A percentile compares a stretch with the other conserved stretches of the same genome.
Conservation (phyloP, 257 asterid species). For the Solanum megistacrolobum region DNA sequence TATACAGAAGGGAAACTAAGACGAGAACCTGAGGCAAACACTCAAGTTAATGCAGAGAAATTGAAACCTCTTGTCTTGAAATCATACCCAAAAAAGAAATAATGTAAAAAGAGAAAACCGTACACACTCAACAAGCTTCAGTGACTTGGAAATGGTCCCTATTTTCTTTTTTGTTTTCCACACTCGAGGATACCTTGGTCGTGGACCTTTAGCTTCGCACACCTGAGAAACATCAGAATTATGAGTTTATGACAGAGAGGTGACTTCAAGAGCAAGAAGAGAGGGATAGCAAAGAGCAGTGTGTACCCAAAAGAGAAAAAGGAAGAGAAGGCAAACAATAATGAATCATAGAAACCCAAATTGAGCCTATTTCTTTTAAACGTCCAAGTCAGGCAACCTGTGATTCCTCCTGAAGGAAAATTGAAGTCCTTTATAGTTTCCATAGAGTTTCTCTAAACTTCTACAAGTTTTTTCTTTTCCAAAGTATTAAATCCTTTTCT, state of each 20-base stretch:
- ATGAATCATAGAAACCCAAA: background rate
- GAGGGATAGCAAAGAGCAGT: background rate
- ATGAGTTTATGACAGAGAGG: background rate
- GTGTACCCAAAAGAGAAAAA: background rate
- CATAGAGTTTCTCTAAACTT: background rate
- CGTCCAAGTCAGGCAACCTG: background rate
- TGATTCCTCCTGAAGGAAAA: background rate
- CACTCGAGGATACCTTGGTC: constrained; percentile 88
- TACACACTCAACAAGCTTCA: constrained; percentile 81
- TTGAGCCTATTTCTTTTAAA: background rate
- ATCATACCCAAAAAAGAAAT: background rate
- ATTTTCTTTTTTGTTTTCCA: constrained; percentile 72
- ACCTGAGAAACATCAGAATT: constrained; percentile 31
- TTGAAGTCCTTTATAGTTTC: background rate
- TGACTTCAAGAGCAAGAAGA: background rate
- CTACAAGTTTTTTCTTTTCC: background rate
- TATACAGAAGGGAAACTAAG: background rate
- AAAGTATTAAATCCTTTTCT: background rate
- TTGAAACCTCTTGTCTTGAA: background rate
- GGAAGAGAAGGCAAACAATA: background rate
- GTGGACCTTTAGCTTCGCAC: constrained; percentile 86
- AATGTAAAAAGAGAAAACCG: constrained; percentile 10
- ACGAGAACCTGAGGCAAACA: background rate
- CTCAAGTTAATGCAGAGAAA: background rate
- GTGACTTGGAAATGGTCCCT: constrained; percentile 80